phyloP scores from a whole-genome alignment of 176 grass and related monocot genomes.

The Echinochloa phyllopogon region DNA sequence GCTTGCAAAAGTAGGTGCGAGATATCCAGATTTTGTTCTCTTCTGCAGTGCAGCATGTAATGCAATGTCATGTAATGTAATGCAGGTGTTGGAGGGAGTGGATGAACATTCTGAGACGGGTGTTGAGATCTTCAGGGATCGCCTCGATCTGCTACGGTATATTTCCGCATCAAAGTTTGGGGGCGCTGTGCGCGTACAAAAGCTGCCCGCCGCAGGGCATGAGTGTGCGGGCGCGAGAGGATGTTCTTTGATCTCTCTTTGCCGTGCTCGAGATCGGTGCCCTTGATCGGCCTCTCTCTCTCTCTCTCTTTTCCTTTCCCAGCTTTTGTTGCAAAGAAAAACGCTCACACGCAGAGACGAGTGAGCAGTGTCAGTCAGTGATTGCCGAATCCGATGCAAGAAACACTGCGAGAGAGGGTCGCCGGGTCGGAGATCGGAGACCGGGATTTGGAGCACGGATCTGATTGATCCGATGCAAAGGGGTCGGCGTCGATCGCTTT shows the following conservation, averaged over 20 bases:
- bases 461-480: constrained; percentile 49
- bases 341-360: background rate
- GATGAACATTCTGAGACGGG: background rate
- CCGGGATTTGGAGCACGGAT: constrained; percentile 30
- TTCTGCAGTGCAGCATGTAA: background rate
- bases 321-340: constrained; percentile 21
- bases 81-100: background rate
- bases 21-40: background rate
- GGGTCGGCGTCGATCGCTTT: background rate
- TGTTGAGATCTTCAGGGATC: background rate
- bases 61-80: background rate
- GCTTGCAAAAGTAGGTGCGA: background rate
- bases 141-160: background rate
- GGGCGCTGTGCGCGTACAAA: background rate
- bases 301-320: background rate
- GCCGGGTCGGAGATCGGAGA: background rate
- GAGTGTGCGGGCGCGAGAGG: background rate
- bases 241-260: background rate
- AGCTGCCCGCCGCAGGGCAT: constrained; percentile 12
- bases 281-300: background rate
- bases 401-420: background rate
- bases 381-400: constrained; percentile 32
- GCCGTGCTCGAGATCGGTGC: constrained; percentile 41
- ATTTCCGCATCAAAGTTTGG: background rate
- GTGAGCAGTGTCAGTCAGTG: background rate